Base-by-base conservation (phyloP, 495 filamentous ascomycete species). In the Penicillium macrosclerotiorum region DNA sequence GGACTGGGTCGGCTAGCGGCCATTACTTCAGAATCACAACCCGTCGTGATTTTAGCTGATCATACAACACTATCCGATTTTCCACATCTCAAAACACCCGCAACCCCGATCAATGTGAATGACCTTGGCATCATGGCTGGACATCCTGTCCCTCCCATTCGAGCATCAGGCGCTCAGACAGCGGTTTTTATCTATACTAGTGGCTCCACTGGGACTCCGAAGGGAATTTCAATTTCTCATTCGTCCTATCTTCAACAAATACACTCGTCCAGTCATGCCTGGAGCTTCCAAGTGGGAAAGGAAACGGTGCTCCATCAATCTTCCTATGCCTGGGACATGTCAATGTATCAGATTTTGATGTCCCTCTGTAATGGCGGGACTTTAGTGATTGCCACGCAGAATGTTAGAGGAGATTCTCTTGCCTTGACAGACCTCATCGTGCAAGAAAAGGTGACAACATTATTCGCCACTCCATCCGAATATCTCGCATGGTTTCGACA, bases 281-380 rank as follows among this genome's bases (percentile, higher is more conserved):
- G 47, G 40, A 27, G 19, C 1, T 42, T 69, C 3, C 17, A 22
- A 13, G 22, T 45, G 13, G 52, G 52, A n/a, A 29, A n/a, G 4
- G 62, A 69, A 34, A 45, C 37, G 0, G 54, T 69, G 0, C 45
- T 77, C 2, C 72, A 77, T 24, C 74, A 78, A 30, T 75, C 68
- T 11, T 54, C 72, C 0, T 62, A 59, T 23, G 52, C 49, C 0
- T 77, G 71, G 55, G 61, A 77, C 42, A 39, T 58, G 30, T 73
- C 69, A 3, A 29, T 57, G 0, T 56, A 42, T 37, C 69, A 74
- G 26, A 69, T 69, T 0, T 59, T 64, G 26, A 39, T 48, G 1
- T 64, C 60, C 0, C 42, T 66, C 1, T 54, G 43, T 23, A 66
- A 60, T 19, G 71, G 62, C 0, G 69, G 62, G 4, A 70, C 51